Base-by-base conservation (phyloP, 2,329 filamentous ascomycete genomes). In the Aspergillus sp. region DNA sequence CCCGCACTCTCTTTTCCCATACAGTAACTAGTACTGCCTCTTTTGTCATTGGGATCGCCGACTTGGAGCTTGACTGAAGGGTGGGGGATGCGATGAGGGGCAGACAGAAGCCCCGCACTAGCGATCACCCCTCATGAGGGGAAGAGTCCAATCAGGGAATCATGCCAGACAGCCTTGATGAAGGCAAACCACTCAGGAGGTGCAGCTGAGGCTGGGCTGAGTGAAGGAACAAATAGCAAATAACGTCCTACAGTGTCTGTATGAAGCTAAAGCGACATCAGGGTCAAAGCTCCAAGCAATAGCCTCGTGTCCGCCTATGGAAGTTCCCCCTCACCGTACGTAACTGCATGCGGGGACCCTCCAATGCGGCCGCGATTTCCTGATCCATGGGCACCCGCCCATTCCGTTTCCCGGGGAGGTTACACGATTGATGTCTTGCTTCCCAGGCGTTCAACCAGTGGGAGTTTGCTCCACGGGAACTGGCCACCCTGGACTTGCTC, bases 101-200 rank as follows among this genome's bases (percentile, higher is more conserved):
- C 23, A 14, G 15, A 39, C 21, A n/a, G 7, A 27, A 27, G 25
- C 54, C 54, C 54, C 54, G 57, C 51, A 49, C 25, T 33, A 44
- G 49, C 12, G 11, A 4, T 21, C 23, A 43, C 58, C 55, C 62
- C 62, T 61, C 62, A 55, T 52, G 62, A 61, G 62, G 62, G 61
- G 62, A 48, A 31, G 17, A 15, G 44, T 23, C 39, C 35, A 55
- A 48, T 43, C 45, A 43, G 40, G 27, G 31, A 51, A 39, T 17
- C 46, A 49, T 35, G 40, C 25, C 9, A 23, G 19, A 23, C 17
- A 46, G 23, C 33, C 49, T 35, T 37, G n/a, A n/a, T 11, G 25
- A 19, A n/a, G 17, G 21, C 39, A 52, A 31, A 41, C 49, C 49
- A 43, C 23, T 43, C 49, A 43, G 39, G 14, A 41, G 15, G 5